phyloP scores from a whole-genome alignment of 495 filamentous ascomycete species.

The Geoglossum glabrum region DNA sequence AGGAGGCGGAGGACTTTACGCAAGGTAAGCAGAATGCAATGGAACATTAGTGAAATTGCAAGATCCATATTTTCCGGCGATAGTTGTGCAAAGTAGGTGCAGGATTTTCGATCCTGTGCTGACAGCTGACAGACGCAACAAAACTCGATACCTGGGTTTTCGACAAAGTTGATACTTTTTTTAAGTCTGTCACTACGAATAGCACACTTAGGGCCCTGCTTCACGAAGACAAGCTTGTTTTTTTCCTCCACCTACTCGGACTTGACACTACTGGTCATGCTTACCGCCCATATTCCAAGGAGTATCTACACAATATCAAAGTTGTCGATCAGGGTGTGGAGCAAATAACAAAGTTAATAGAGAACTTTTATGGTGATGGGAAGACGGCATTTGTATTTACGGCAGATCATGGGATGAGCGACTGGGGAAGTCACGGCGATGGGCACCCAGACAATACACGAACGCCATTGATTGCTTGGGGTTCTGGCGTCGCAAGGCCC shows the following conservation, averaged over 20 bases:
- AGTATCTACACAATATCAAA: constrained; percentile 90
- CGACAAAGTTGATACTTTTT: constrained; percentile 72
- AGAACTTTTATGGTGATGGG: constrained; percentile 79
- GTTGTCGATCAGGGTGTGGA: constrained; percentile 77
- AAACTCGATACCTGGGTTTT: constrained; percentile 90
- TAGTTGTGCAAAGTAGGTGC: background rate
- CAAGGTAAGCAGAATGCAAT: constrained; percentile 12
- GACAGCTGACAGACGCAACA: constrained; percentile 35
- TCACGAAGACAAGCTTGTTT: constrained; percentile 70
- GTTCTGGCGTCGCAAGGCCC: constrained; percentile 73
- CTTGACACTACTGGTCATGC: constrained; percentile 83
- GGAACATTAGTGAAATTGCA: background rate
- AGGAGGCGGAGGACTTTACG: constrained; percentile 81
- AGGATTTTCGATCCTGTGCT: background rate
- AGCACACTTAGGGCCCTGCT: constrained; percentile 54
- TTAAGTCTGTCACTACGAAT: constrained; percentile 57
- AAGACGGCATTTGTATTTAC: constrained; percentile 95
- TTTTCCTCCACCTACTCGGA: constrained; percentile 93
- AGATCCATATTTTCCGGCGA: background rate
- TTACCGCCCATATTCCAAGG: constrained; percentile 79
- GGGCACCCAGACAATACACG: constrained; percentile 95
- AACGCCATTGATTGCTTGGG: constrained; percentile 87
- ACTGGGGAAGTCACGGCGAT: constrained; percentile 94
- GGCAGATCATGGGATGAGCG: constrained; percentile 96
- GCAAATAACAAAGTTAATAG: constrained; percentile 60